Evolutionary conservation across 495 filamentous ascomycete species (phyloP), one percentile per base, ranked within the genome.

Genomic region (Aspergillus kassunensis): DNA sequence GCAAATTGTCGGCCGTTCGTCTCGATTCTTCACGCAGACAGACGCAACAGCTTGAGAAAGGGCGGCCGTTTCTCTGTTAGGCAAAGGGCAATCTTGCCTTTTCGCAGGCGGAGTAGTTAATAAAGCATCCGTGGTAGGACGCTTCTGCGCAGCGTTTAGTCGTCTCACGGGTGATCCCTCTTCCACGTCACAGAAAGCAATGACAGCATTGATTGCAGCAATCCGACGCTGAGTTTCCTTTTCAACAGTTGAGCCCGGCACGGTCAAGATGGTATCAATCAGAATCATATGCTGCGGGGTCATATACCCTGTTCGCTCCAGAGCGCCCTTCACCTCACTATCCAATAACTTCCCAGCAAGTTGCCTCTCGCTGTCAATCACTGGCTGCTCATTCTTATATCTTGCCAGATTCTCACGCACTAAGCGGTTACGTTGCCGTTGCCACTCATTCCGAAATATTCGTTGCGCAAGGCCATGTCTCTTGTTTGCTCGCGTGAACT

Each of bases 361-460:
- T 50, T 71, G 39, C 50, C 49, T 41, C 41, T 69, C 44, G 23
- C 53, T 59, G 48, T 71, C 56, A 36, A 67, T 68, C 39, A 71
- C 59, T 30, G 53, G 62, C 53, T 71, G 51, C 30, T 69, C 45
- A 31, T 66, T 68, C 40, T 66, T 66, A 46, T 69, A 68, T 35
- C 44, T 44, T 41, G 60, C 54, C 16, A 64, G 46, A 37, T 66
- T 64, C 40, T 65, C 54, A 53, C 51, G 47, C 21, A 66, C 51
- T 18, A 56, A 48, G 6, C 37, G 53, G 27, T 64, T 51, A 24
- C 16, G n/a, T 51, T 69, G 54, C 25, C 57, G 30, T 27, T 62
- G 49, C 50, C 58, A 63, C 49, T 69, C 55, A 52, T 63, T 66
- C 7, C 56, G 36, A 27, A 27, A 27, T 27, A 27, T 27, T 4